These are phyloP conservation scores for Camelina laxa DNA, from an alignment of 345 rosid genomes.

Conservation along the genomic window DNA sequence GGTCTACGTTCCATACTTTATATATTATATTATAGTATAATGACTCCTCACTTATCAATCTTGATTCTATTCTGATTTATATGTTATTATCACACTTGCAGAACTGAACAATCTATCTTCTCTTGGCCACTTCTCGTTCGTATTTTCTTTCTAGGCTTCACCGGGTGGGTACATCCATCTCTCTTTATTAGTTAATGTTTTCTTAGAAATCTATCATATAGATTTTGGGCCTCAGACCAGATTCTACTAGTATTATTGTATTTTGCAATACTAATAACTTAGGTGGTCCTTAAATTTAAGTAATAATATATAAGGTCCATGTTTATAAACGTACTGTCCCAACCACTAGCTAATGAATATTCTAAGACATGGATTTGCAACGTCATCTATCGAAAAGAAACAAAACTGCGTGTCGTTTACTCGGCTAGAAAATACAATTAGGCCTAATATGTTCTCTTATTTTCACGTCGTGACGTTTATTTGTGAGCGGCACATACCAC, in stretches of 20 bases:
- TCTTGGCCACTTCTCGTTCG: constrained; percentile 56
- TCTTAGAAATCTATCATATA: not conserved
- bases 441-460: not conserved
- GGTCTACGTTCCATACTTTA: not conserved
- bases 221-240: not conserved
- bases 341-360: constrained; percentile 17
- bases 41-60: not conserved
- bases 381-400: constrained; percentile 5
- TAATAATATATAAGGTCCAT: constrained; percentile 3
- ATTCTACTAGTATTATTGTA: not conserved
- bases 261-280: constrained; percentile 17
- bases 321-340: constrained; percentile 1
- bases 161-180: constrained; percentile 57
- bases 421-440: constrained; percentile 4
- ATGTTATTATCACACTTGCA: constrained; percentile 42
- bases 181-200: constrained; percentile 17
- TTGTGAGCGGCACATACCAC: constrained; percentile 10
- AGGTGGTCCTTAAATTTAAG: constrained; percentile 21
- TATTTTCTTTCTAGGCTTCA: constrained; percentile 74
- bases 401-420: constrained; percentile 31
- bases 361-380: constrained; percentile 15
- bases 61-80: not conserved
- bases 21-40: not conserved
- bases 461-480: constrained; percentile 39
- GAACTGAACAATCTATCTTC: constrained; percentile 54